A percentile compares a stretch with the other conserved stretches of the same genome.
Evolutionary conservation across 2,329 filamentous ascomycete species (phyloP).

Genomic region (Pestalotiopsis sp.): DNA sequence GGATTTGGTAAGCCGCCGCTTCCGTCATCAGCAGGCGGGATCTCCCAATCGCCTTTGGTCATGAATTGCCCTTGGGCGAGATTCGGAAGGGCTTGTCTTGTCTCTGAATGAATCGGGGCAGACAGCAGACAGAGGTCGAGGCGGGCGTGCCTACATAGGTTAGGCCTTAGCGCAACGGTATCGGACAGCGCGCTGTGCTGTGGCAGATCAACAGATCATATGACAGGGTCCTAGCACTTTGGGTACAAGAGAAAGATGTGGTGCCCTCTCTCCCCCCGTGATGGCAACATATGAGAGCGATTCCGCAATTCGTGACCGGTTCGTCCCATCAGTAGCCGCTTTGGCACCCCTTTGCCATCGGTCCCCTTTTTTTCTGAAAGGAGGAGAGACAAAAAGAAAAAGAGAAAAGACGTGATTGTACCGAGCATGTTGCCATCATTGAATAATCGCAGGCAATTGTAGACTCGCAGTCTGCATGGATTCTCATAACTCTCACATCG

Average conservation of each 20-base stretch:
- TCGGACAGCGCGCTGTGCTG: slow-evolving; percentile 1
- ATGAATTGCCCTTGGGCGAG: background rate
- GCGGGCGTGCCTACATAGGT: background rate
- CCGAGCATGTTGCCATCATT: background rate
- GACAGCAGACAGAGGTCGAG: background rate
- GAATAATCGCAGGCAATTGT: background rate
- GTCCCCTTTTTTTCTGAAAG: background rate
- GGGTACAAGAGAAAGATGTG: background rate
- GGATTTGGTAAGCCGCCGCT: background rate
- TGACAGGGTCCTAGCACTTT: slow-evolving; percentile 9
- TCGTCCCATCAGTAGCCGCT: background rate
- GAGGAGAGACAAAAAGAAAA: background rate
- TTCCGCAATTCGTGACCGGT: background rate
- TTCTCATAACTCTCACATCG: background rate
- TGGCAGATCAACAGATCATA: background rate
- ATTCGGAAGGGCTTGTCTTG: background rate
- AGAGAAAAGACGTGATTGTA: background rate
- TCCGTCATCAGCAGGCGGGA: background rate
- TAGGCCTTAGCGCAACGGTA: slow-evolving; percentile 8
- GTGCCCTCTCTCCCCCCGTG: background rate
- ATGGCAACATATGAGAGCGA: background rate
- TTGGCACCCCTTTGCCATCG: background rate
- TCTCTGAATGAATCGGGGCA: too few species aligned
- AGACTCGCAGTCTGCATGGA: background rate
- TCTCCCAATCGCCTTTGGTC: background rate